Evolutionary conservation across 768 basidiomycete genomes (phyloP), one percentile per base, ranked within the genome.

Genomic region (Mrakia frigida): DNA sequence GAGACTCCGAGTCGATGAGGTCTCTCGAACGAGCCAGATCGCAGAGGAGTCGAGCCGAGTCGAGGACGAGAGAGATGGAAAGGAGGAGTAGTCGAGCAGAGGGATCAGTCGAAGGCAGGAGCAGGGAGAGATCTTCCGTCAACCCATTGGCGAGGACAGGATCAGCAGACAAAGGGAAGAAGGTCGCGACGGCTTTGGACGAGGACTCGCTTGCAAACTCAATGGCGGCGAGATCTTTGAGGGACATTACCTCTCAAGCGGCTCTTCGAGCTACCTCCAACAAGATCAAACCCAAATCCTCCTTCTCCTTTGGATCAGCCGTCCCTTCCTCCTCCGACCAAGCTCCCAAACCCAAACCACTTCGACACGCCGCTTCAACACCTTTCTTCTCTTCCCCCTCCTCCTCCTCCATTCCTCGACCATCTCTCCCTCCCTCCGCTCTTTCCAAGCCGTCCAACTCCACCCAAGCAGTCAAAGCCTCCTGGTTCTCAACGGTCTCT

Each of bases 231-330:
- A 35, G 39, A 21, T 39, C 35, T 39, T 37, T 68, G 18, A 68
- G 65, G 65, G n/a, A 68, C 21, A 68, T 68, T 5, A 39, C 65
- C 35, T 68, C 65, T 6, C 65, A 68, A 37, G 65, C 65, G 11
- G 35, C 65, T 37, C 65, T 68, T 39, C 65, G 65, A 18, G 65
- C 14, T 13, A 25, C 33, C 7, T 37, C 25, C 33, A 39, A 35
- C 35, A 68, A 37, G 35, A 68, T 68, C 37, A 68, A 68, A 37
- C 65, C 65, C 35, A 39, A 68, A n/a, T 37, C 65, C 37, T 68
- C 65, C 10, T 39, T 41, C 35, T 39, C 35, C 39, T 39, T 68
- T 39, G 65, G 65, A 23, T 37, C 37, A 3, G 13, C 65, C 65
- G 10, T 11, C 39, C 37, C 65, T 18, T 43, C 65, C 65, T 25